A percentile compares a stretch with the other conserved stretches of the same genome.
Evolutionary conservation across 2,329 filamentous ascomycete species (phyloP).

Genomic region (Trichoderma citrinoviride): DNA sequence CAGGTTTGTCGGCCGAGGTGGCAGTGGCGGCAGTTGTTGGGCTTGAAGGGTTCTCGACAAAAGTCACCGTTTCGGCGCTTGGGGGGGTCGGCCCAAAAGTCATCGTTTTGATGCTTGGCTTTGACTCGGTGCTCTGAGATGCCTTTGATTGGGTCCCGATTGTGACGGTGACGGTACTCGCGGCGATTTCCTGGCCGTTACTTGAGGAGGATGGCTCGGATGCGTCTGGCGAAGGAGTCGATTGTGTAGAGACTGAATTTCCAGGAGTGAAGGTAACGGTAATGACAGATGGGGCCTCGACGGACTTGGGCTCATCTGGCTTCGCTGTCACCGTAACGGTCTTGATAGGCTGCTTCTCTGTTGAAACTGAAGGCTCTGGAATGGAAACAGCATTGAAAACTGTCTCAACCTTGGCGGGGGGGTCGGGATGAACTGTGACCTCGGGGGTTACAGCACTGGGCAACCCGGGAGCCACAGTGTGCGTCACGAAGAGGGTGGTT

Average conservation of each 20-base stretch:
- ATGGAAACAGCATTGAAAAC: neutral
- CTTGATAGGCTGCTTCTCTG: neutral
- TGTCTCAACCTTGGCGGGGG: conserved; percentile 20
- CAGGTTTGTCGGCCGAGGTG: neutral
- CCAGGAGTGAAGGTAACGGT: neutral
- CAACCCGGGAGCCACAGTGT: neutral
- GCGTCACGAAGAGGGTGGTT: conserved; percentile 23
- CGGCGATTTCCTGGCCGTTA: conserved; percentile 2
- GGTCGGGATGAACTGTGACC: conserved; percentile 21
- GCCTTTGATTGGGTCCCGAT: neutral
- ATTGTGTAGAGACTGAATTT: too few relatives aligned
- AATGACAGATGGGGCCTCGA: neutral
- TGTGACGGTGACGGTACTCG: neutral
- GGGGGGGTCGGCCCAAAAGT: neutral
- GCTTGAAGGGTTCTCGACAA: neutral
- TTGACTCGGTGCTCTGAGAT: neutral
- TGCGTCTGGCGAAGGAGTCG: neutral
- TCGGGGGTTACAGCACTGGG: conserved; percentile 12
- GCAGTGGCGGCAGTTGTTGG: neutral
- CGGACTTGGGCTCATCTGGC: neutral
- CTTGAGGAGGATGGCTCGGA: neutral
- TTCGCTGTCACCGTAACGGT: conserved; percentile 23
- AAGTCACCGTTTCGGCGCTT: neutral
- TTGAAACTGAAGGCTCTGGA: neutral
- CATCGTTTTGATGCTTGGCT: neutral